These are phyloP conservation scores for Thelonectria blattea DNA, from an alignment of 2,329 filamentous ascomycete genomes.

Conservation along the genomic window DNA sequence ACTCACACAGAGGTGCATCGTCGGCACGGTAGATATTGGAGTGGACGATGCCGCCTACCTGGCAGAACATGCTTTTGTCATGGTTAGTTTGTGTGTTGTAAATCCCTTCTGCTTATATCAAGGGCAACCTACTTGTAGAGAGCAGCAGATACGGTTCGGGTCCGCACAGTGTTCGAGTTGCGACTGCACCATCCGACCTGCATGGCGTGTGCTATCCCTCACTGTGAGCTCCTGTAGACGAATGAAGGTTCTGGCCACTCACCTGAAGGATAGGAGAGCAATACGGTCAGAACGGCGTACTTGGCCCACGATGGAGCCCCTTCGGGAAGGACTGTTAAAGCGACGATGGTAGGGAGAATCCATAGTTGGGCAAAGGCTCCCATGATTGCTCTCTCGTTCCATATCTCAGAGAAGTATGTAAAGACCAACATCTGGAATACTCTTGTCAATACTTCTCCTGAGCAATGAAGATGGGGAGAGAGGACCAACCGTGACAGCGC, in stretches of 20 bases:
- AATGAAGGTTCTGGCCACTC: not conserved
- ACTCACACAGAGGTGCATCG: conserved; percentile 18
- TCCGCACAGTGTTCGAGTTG: conserved; percentile 66
- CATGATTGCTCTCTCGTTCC: conserved; percentile 53
- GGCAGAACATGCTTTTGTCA: conserved; percentile 47
- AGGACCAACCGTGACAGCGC: conserved; percentile 13
- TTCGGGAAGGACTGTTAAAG: conserved; percentile 36
- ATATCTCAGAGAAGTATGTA: conserved; percentile 42
- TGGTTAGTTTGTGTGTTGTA: not conserved
- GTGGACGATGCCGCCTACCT: conserved; percentile 48
- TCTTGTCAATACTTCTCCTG: not conserved
- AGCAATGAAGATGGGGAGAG: too few species aligned
- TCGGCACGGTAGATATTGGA: conserved; percentile 43
- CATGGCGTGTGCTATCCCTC: conserved; percentile 39
- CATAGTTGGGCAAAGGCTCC: conserved; percentile 56
- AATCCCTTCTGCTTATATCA: not conserved
- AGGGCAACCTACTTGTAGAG: conserved; percentile 55
- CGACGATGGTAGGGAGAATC: conserved; percentile 64
- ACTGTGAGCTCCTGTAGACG: conserved; percentile 28
- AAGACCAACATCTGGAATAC: conserved; percentile 9
- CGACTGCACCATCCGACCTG: conserved; percentile 63
- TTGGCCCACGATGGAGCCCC: conserved; percentile 41
- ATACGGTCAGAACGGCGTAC: conserved; percentile 43
- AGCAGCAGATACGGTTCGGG: conserved; percentile 63
- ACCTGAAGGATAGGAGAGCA: conserved; percentile 50